These are phyloP conservation scores for Zangia roseola DNA, from an alignment of 768 basidiomycete species.

Conservation along the genomic window DNA sequence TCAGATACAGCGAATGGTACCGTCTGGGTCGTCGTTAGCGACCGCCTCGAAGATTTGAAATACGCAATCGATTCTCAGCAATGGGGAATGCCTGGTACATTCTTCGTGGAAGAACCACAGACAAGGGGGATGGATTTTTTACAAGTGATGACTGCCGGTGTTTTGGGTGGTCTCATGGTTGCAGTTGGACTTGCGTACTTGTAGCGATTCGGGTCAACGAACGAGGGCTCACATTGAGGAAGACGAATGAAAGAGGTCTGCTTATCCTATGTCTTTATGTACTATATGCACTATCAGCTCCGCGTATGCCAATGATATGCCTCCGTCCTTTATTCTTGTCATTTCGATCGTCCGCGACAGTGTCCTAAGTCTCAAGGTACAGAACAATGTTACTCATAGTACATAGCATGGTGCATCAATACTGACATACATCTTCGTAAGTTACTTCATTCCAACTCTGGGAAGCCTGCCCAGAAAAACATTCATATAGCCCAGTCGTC, in stretches of 20 bases:
- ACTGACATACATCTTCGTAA: slow-evolving; percentile 5
- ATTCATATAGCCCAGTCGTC: slow-evolving; percentile 59
- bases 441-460: slow-evolving; percentile 6
- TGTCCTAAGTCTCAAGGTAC: background rate
- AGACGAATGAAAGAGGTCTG: background rate
- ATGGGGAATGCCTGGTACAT: slow-evolving; percentile 31
- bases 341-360: too few relatives aligned
- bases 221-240: background rate
- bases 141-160: slow-evolving; percentile 33
- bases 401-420: too few relatives aligned
- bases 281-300: slow-evolving; percentile 11
- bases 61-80: slow-evolving; percentile 34
- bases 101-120: slow-evolving; percentile 21
- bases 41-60: slow-evolving; percentile 31
- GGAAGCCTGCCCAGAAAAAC: background rate
- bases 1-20: slow-evolving; percentile 18
- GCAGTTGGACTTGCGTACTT: slow-evolving; percentile 30
- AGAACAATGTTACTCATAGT: too few relatives aligned
- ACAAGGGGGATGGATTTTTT: slow-evolving; percentile 26
- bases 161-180: slow-evolving; percentile 31
- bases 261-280: slow-evolving; percentile 11
- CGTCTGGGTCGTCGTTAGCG: slow-evolving; percentile 33
- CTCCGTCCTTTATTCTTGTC: slow-evolving; percentile 1
- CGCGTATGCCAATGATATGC: slow-evolving; percentile 20
- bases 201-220: slow-evolving; percentile 27